Evolutionary conservation across 495 filamentous ascomycete genomes (phyloP), one percentile per base, ranked within the genome.

Genomic region (Cetradonia linearis): DNA sequence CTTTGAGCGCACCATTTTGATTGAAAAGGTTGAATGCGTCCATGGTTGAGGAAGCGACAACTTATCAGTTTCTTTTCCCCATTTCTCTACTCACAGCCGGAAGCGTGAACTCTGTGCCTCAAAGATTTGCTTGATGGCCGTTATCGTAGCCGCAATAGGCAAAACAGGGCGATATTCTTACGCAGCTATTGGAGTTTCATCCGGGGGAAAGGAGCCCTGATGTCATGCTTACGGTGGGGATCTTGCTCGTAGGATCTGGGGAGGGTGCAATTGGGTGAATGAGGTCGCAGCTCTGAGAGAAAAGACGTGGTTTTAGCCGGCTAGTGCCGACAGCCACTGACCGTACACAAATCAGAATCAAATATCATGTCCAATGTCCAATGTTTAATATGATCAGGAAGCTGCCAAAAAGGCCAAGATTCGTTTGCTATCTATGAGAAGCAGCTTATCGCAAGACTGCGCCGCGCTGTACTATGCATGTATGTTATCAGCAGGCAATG

Each of bases 401-500:
- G 50, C n/a, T n/a, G 33, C 25, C 20, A 46, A 3, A 34, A 33
- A 34, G 33, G 28, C 33, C n/a, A 14, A 33, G n/a, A 40, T 18
- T 28, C 40, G 36, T 34, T 57, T 30, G 55, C 37, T 40, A 57
- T 40, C 37, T 40, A 57, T 44, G 55, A 42, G 25, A 42, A 42
- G 30, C 30, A 54, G 50, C 31, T 54, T 34, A 20, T 34, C 30
- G 50, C 50, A 23, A 54, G 50, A 54, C n/a, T 34, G 55, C 55
- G 33, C 65, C 56, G 49, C 42, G 42, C 42, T 46, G 59, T 62
- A 49, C 62, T 62, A 56, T 63, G 62, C 59, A 52, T 55, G 54
- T 28, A 49, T 55, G 13, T 46, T 37, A 55, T 61, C 30, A 42
- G 27, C 38, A 56, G 34, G 13, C 44, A 47, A 46, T 46, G 58